A percentile compares a stretch with the other conserved stretches of the same genome.
Conservation (phyloP, 2,329 filamentous ascomycete genomes). For the Colletotrichum liaoningense region DNA sequence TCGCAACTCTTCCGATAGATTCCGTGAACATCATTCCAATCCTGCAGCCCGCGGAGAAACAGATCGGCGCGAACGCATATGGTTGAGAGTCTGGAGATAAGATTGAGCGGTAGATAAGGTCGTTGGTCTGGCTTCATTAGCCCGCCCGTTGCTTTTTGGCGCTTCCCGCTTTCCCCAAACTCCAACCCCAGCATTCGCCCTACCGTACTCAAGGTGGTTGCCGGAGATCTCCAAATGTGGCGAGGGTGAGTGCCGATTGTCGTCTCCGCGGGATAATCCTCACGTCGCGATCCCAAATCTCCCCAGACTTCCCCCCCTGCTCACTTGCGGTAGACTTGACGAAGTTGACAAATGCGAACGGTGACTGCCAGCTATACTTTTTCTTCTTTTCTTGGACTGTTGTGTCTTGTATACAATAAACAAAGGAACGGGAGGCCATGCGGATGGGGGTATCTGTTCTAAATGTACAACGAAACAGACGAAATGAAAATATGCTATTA, state of each 20-base stretch:
- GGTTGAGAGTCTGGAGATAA: neutral
- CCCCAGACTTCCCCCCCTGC: neutral
- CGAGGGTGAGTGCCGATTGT: neutral
- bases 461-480: neutral
- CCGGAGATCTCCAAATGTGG: neutral
- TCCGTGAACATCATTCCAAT: neutral
- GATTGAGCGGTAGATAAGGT: slow-evolving; percentile 4
- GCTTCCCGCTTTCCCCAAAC: neutral
- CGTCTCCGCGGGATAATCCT: neutral
- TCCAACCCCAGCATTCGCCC: neutral
- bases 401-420: neutral
- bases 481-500: neutral
- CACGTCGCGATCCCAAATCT: neutral
- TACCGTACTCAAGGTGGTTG: neutral
- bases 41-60: slow-evolving; percentile 14
- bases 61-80: neutral
- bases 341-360: too few species aligned
- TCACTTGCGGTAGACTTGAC: neutral
- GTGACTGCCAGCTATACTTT: neutral
- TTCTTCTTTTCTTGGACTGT: neutral
- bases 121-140: neutral
- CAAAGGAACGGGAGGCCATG: neutral
- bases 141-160: neutral
- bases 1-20: neutral
- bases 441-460: neutral